Evolutionary conservation across 352 stramenopile genomes (phyloP).

Genomic region (Globisporangium irregulare): DNA sequence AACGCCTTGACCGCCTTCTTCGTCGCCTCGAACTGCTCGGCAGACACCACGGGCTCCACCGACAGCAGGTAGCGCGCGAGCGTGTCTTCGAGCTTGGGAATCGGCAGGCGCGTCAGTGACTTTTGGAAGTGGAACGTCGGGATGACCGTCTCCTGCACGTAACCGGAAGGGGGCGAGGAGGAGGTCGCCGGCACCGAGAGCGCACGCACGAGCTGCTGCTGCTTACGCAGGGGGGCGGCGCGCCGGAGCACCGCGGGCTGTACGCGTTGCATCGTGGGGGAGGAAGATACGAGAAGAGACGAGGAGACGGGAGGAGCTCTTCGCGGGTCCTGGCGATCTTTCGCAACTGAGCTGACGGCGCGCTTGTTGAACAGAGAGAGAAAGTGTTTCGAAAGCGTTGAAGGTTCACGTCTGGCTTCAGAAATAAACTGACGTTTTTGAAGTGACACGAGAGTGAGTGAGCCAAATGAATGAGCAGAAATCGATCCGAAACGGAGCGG

Average conservation of each 20-base stretch:
- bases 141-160: slow-evolving; percentile 86
- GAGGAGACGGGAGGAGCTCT: neutral
- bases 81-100: slow-evolving; percentile 86
- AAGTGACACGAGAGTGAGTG: no score
- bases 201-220: slow-evolving; percentile 17
- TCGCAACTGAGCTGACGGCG: slow-evolving; percentile 2
- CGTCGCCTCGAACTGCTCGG: slow-evolving; percentile 55
- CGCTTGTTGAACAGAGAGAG: no score
- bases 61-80: slow-evolving; percentile 71
- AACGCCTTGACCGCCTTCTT: slow-evolving; percentile 60
- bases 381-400: neutral
- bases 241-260: slow-evolving; percentile 7
- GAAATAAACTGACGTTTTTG: no score
- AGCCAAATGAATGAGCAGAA: no score
- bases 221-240: neutral
- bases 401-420: no score
- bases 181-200: slow-evolving; percentile 7
- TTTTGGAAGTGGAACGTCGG: slow-evolving; percentile 89
- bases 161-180: slow-evolving; percentile 22
- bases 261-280: slow-evolving; percentile 25
- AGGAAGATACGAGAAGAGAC: neutral
- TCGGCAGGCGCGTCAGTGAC: slow-evolving; percentile 79
- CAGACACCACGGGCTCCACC: slow-evolving; percentile 68
- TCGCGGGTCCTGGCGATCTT: slow-evolving; percentile 12
- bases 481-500: no score